phyloP scores from a whole-genome alignment of 2,329 filamentous ascomycete species.

The Lasiodiplodia theobromae region DNA sequence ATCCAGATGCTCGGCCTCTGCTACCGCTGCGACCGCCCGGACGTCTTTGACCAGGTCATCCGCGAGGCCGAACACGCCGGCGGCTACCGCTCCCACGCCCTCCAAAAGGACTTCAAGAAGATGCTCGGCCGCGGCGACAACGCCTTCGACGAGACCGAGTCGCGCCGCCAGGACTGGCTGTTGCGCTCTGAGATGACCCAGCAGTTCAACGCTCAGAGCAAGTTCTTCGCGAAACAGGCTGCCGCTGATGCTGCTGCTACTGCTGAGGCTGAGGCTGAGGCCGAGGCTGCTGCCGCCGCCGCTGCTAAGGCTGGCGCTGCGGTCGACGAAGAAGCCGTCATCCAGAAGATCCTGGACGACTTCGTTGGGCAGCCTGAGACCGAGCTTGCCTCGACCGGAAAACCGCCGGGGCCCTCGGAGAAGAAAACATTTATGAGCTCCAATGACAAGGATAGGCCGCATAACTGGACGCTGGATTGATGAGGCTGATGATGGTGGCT shows the following conservation, averaged over 20 bases:
- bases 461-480: not conserved
- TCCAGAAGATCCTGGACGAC: not conserved
- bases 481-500: not conserved
- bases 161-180: not conserved
- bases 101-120: constrained; percentile 20
- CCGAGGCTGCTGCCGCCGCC: not conserved
- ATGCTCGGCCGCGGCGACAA: not conserved
- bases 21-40: constrained; percentile 8
- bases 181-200: not conserved
- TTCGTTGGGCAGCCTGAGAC: not conserved
- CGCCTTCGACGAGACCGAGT: not conserved
- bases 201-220: constrained; percentile 3
- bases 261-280: not conserved
- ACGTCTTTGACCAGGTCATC: constrained; percentile 11
- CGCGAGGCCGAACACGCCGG: constrained; percentile 3
- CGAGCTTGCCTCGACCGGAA: not conserved
- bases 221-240: not conserved
- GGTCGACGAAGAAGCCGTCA: not conserved
- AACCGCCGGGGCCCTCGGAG: no score
- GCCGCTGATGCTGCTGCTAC: not conserved
- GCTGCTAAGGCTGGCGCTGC: not conserved
- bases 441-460: no score
- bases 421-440: no score
- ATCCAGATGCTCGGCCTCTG: constrained; percentile 29
- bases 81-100: constrained; percentile 2